phyloP scores from a whole-genome alignment of 1,139 yeast genomes.

The Debaryomyces sp. region DNA sequence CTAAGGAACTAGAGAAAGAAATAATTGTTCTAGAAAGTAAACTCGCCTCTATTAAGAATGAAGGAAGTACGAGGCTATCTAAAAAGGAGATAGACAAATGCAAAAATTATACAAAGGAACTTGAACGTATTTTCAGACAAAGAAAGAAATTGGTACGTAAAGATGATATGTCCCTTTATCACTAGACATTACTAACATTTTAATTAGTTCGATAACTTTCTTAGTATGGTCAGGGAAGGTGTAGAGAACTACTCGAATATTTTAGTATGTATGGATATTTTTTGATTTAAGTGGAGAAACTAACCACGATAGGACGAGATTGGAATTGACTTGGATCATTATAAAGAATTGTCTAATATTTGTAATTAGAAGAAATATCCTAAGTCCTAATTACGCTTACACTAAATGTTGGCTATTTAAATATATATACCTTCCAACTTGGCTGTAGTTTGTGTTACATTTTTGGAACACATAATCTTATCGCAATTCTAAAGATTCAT shows the following conservation, averaged over 20 bases:
- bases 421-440: background rate
- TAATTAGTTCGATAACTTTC: constrained; percentile 9
- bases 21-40: background rate
- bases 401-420: background rate
- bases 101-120: constrained; percentile 3
- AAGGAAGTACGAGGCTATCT: background rate
- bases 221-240: constrained; percentile 9
- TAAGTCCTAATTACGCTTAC: background rate
- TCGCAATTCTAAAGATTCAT: background rate
- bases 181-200: constrained; percentile 1
- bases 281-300: background rate
- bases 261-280: constrained; percentile 11
- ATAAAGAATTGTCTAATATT: constrained; percentile 4
- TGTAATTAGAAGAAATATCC: background rate
- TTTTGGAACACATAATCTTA: constrained; percentile 1
- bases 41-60: background rate
- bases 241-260: constrained; percentile 10
- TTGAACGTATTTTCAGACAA: constrained; percentile 7
- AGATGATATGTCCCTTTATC: background rate
- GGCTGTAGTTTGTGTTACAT: background rate
- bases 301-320: constrained; percentile 6
- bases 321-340: constrained; percentile 11
- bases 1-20: constrained; percentile 3
- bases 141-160: constrained; percentile 12
- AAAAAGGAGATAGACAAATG: constrained; percentile 8